These are phyloP conservation scores for Tilletia caries DNA, from an alignment of 1,284 basidiomycete species.

Conservation along the genomic window DNA sequence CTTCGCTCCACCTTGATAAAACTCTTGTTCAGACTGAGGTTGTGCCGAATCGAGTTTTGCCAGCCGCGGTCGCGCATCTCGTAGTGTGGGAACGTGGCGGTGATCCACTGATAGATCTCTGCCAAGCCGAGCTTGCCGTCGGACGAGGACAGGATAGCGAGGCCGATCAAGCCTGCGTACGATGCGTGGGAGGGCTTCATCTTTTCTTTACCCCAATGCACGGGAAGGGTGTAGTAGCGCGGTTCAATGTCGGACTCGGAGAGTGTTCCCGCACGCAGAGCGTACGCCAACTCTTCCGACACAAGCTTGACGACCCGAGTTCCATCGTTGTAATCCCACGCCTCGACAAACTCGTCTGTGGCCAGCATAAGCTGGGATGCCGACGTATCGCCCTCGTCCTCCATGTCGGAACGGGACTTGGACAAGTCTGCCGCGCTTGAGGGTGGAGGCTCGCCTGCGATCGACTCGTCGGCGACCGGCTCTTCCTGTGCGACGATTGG, in stretches of 20 bases:
- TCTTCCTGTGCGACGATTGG: no score
- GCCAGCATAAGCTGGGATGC: no score
- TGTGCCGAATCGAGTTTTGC: conserved; percentile 91
- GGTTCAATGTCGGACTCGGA: conserved; percentile 38
- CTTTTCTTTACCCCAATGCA: conserved; percentile 40
- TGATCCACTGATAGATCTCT: conserved; percentile 94
- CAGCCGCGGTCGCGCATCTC: conserved; percentile 81
- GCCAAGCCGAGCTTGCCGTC: conserved; percentile 82
- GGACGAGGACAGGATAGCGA: conserved; percentile 80
- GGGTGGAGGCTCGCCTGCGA: no score
- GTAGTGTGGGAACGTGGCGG: conserved; percentile 86
- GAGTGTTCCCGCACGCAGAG: conserved; percentile 43
- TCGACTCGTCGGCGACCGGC: no score
- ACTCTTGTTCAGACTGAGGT: conserved; percentile 76
- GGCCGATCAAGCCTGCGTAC: conserved; percentile 92
- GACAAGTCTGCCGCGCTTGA: neutral
- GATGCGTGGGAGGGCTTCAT: conserved; percentile 58
- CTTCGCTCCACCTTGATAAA: conserved; percentile 62
- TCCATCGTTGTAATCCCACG: conserved; percentile 50
- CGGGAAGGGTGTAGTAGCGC: conserved; percentile 47
- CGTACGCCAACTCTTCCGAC: conserved; percentile 49
- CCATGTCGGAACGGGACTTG: neutral
- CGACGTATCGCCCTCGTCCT: neutral
- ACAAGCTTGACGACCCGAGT: conserved; percentile 49
- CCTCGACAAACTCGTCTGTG: conserved; percentile 10